phyloP scores from a whole-genome alignment of 2,329 filamentous ascomycete genomes.

The Penicillium digitatum region DNA sequence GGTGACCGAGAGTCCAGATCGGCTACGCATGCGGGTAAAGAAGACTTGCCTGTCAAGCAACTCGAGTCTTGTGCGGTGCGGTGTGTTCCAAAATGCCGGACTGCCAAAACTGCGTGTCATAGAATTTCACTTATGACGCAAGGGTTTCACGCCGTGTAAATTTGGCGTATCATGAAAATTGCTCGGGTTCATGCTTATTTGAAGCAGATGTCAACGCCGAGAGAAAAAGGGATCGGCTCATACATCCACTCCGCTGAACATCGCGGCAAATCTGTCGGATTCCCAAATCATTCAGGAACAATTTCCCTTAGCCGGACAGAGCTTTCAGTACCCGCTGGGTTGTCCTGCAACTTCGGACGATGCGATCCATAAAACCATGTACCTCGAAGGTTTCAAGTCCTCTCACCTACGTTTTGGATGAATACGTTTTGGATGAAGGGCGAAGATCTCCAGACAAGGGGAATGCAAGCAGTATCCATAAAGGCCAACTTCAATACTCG shows the following conservation, averaged over 20 bases:
- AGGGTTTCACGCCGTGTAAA: slow-evolving; percentile 45
- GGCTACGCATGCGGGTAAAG: slow-evolving; percentile 36
- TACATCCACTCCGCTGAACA: neutral
- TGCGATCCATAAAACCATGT: slow-evolving; percentile 33
- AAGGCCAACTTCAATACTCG: slow-evolving; percentile 38
- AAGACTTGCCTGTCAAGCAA: slow-evolving; percentile 46
- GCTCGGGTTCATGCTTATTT: neutral
- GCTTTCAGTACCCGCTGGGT: slow-evolving; percentile 9
- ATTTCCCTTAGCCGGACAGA: neutral
- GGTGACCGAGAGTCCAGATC: slow-evolving; percentile 8
- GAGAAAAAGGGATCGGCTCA: slow-evolving; percentile 15
- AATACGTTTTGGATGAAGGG: slow-evolving; percentile 47
- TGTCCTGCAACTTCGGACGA: slow-evolving; percentile 4
- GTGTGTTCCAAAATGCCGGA: slow-evolving; percentile 45
- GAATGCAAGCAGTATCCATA: slow-evolving; percentile 33
- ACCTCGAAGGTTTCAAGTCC: slow-evolving; percentile 50
- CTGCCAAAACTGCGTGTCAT: slow-evolving; percentile 41
- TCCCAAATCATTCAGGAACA: neutral
- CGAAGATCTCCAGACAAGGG: slow-evolving; percentile 27
- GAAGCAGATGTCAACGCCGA: slow-evolving; percentile 19
- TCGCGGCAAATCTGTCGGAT: neutral
- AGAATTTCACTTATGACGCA: slow-evolving; percentile 40
- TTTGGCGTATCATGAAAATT: slow-evolving; percentile 26
- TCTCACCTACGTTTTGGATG: slow-evolving; percentile 49
- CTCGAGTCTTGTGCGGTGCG: slow-evolving; percentile 45